Conservation (phyloP, 208 protist species). For the Acanthamoeba royreba region DNA sequence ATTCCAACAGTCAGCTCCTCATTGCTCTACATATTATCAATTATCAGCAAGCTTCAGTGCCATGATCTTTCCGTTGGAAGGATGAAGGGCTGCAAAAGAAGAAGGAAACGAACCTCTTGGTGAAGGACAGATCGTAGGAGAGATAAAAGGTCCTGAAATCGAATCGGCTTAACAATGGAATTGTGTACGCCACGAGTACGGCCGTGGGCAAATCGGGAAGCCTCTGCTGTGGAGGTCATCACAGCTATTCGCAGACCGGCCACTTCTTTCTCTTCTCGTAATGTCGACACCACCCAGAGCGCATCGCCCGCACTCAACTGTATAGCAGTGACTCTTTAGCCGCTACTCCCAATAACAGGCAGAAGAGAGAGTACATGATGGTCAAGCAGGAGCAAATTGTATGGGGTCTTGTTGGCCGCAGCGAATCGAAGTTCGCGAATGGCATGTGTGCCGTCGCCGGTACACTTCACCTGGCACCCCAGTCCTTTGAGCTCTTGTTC, state of each 20-base stretch:
- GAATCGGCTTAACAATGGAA: not conserved
- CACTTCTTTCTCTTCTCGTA: not conserved
- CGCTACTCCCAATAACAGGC: too few species aligned
- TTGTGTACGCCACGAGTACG: not conserved
- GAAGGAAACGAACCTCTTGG: not conserved
- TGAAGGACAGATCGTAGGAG: not conserved
- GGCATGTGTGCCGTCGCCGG: not conserved
- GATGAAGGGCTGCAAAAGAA: too few species aligned
- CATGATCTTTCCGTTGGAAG: too few species aligned
- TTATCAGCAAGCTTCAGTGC: not conserved
- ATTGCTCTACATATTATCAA: too few species aligned
- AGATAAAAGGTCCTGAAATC: not conserved
- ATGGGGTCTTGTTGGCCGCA: not conserved
- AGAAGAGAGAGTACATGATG: conserved; percentile 14
- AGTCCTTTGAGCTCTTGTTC: not conserved
- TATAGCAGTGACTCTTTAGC: not conserved
- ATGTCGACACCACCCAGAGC: not conserved
- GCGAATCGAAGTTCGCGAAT: not conserved
- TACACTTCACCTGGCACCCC: not conserved
- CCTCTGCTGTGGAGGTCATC: not conserved
- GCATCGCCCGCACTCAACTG: not conserved
- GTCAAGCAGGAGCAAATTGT: not conserved
- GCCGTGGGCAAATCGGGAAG: not conserved
- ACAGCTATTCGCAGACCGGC: not conserved
- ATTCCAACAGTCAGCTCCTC: too few species aligned